Conservation (phyloP, 495 filamentous ascomycete genomes). For the Podospora anserina region DNA sequence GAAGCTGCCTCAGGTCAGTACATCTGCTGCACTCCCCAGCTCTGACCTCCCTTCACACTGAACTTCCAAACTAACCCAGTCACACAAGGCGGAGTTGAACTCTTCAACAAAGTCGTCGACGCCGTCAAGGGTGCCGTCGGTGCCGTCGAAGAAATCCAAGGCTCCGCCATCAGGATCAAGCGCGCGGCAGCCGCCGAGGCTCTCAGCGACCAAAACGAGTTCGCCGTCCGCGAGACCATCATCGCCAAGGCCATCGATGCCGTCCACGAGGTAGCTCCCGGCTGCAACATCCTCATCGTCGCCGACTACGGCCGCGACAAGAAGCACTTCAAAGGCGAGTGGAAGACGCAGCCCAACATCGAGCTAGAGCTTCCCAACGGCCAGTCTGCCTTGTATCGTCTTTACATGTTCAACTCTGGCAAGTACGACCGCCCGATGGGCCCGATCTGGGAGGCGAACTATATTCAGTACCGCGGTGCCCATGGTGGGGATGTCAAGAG, state of each 20-base stretch:
- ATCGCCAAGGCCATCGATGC: neutral
- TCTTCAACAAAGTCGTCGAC: neutral
- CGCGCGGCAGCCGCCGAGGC: neutral
- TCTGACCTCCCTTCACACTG: neutral
- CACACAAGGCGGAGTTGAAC: neutral
- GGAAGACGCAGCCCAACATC: neutral
- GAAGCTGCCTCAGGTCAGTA: neutral
- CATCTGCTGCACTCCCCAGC: neutral
- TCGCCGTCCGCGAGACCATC: neutral
- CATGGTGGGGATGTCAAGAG: neutral
- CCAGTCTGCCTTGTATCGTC: neutral
- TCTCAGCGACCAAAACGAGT: neutral
- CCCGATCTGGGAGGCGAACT: constrained; percentile 6
- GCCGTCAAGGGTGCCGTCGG: neutral
- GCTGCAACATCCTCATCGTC: constrained; percentile 6
- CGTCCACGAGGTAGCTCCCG: neutral
- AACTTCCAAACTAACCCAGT: neutral
- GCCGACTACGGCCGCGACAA: constrained; percentile 2
- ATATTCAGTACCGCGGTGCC: constrained; percentile 4
- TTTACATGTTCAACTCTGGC: constrained; percentile 5
- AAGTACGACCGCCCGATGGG: constrained; percentile 1
- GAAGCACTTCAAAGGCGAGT: constrained; percentile 3
- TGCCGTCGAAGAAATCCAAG: neutral
- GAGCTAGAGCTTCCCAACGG: neutral
- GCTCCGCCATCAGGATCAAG: neutral